Evolutionary conservation across 2,329 filamentous ascomycete genomes (phyloP).

Genomic region (Pseudogymnoascus sp.): DNA sequence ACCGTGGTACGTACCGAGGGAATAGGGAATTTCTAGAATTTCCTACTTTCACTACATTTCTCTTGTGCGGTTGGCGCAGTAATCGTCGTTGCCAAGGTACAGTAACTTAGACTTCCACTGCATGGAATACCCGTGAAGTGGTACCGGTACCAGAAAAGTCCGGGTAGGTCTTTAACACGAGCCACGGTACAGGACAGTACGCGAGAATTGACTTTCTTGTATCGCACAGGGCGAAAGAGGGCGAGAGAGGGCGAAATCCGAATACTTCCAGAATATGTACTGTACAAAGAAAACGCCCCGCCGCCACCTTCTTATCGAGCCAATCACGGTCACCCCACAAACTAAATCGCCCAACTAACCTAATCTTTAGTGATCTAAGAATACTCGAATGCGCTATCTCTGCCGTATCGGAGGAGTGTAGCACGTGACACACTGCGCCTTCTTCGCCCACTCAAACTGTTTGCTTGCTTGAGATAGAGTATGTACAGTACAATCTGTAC

Average conservation of each 20-base stretch:
- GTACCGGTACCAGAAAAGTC: not conserved
- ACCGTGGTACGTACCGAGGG: not conserved
- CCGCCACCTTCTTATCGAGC: not conserved
- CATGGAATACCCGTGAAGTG: not conserved
- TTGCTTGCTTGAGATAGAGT: not conserved
- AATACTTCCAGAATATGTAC: not conserved
- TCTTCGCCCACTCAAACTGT: not conserved
- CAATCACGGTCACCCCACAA: not conserved
- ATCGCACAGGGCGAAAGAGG: not conserved
- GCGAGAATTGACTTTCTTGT: not conserved
- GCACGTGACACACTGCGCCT: not conserved
- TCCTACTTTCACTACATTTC: not conserved
- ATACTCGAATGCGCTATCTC: not conserved
- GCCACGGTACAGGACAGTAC: not conserved
- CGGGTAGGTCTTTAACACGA: not conserved
- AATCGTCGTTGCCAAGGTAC: not conserved
- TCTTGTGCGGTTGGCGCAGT: conserved; percentile 3
- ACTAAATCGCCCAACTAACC: conserved; percentile 8
- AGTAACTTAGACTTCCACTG: not conserved
- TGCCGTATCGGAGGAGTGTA: not conserved
- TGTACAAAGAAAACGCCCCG: conserved; percentile 3
- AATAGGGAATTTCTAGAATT: not conserved
- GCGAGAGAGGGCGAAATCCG: not conserved
- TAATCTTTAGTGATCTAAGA: not conserved
- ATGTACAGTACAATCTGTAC: not conserved